These are phyloP conservation scores for Auricularia heimuer DNA, from an alignment of 768 basidiomycete genomes.

Conservation along the genomic window DNA sequence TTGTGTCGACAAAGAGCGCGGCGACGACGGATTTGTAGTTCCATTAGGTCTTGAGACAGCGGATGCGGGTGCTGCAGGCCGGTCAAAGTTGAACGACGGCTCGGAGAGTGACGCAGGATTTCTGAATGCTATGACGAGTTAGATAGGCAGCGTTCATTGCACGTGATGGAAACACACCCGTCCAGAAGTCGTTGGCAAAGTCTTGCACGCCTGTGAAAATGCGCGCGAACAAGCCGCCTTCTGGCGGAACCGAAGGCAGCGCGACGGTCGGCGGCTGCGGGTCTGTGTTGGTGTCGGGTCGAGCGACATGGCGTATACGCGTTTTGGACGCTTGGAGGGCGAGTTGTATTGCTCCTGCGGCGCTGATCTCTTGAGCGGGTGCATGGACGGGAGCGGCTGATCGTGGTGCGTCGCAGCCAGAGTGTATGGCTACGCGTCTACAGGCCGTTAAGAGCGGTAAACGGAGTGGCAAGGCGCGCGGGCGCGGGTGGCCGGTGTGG, in stretches of 20 bases:
- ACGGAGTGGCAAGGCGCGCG: no score
- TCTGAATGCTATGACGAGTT: background rate
- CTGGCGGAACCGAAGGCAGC: constrained; percentile 26
- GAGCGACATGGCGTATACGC: background rate
- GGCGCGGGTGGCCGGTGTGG: no score
- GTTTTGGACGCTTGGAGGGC: background rate
- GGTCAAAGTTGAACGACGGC: background rate
- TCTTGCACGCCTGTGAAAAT: background rate
- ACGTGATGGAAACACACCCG: background rate
- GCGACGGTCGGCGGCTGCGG: constrained; percentile 32
- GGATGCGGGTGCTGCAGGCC: background rate
- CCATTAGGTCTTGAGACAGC: background rate
- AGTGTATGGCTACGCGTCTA: background rate
- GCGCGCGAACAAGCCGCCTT: background rate
- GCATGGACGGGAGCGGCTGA: background rate
- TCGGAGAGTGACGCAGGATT: background rate
- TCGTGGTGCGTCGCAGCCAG: background rate
- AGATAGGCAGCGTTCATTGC: background rate
- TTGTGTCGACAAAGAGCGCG: background rate
- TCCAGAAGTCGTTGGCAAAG: background rate
- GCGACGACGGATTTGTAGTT: background rate
- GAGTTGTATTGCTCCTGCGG: background rate
- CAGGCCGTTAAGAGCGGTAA: no score
- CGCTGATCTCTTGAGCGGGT: background rate
- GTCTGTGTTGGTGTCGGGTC: background rate